These are phyloP conservation scores for Sphagnum contortum DNA, from an alignment of 225 moss, liverwort and hornwort species.

Conservation along the genomic window DNA sequence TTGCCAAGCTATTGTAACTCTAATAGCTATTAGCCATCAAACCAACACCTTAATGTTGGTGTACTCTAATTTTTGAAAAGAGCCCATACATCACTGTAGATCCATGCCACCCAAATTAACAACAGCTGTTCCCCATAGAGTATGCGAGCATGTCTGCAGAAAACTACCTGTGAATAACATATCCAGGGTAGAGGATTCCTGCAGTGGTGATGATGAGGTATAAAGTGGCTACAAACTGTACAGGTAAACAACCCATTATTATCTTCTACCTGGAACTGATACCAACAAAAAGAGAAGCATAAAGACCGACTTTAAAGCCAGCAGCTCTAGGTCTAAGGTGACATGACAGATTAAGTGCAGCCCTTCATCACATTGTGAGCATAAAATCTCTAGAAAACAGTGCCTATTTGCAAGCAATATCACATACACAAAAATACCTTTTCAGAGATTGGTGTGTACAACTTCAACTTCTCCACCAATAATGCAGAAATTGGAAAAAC, in stretches of 20 bases:
- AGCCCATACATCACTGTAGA: too few relatives aligned
- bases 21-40: not conserved
- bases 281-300: not conserved
- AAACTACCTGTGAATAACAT: slow-evolving; percentile 73
- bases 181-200: slow-evolving; percentile 76
- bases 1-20: not conserved
- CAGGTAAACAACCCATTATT: not conserved
- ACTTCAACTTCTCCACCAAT: slow-evolving; percentile 64
- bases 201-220: slow-evolving; percentile 56
- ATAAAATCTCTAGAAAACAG: too few relatives aligned
- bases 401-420: too few relatives aligned
- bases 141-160: not conserved
- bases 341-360: too few relatives aligned
- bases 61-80: too few relatives aligned
- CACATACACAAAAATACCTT: slow-evolving; percentile 27
- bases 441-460: slow-evolving; percentile 31
- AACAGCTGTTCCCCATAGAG: too few relatives aligned
- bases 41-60: not conserved
- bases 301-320: too few relatives aligned
- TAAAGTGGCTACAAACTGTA: slow-evolving; percentile 48
- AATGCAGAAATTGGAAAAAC: slow-evolving; percentile 63
- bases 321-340: too few relatives aligned
- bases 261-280: not conserved
- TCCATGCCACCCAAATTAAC: too few relatives aligned
- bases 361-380: too few relatives aligned